Percentiles rank a stretch among this genome's conserved stretches.
phyloP scores from a whole-genome alignment of 73 alveolate genomes.

The Symbiodinium natans region DNA sequence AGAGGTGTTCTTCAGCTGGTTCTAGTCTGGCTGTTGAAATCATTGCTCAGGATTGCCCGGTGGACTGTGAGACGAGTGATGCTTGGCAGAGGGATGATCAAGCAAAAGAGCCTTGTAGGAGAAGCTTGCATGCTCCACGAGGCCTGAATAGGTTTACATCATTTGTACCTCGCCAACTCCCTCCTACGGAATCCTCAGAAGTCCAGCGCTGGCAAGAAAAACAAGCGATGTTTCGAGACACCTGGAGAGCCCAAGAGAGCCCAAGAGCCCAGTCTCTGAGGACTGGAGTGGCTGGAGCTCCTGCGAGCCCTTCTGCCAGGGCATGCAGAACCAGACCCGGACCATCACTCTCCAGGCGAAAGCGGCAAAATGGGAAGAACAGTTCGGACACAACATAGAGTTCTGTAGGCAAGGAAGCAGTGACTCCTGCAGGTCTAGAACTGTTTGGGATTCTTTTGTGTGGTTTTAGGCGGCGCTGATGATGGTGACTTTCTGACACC shows the following conservation, averaged over 20 bases:
- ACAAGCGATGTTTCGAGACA: too few species aligned
- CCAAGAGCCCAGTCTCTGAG: background rate
- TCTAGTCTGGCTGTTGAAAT: too few species aligned
- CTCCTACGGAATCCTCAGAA: background rate
- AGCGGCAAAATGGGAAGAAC: background rate
- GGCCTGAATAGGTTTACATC: too few species aligned
- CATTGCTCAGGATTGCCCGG: conserved; percentile 55
- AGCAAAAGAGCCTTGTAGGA: too few species aligned
- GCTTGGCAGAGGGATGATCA: background rate
- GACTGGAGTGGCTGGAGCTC: conserved; percentile 33
- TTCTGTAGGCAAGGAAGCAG: too few species aligned
- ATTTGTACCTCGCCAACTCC: background rate
- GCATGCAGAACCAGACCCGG: conserved; percentile 34
- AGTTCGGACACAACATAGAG: too few species aligned
- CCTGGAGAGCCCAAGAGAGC: background rate
- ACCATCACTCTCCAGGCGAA: background rate
- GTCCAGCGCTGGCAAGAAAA: background rate
- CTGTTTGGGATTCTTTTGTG: too few species aligned
- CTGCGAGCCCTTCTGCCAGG: conserved; percentile 75
- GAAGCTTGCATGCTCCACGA: too few species aligned
- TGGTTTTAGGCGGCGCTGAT: too few species aligned
- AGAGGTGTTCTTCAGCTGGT: too few species aligned
- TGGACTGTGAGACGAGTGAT: conserved; percentile 54
- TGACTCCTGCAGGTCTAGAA: too few species aligned
- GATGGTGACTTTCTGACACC: too few species aligned